These are phyloP conservation scores for Crithidia thermophila DNA, from an alignment of 208 protist genomes.

Conservation along the genomic window DNA sequence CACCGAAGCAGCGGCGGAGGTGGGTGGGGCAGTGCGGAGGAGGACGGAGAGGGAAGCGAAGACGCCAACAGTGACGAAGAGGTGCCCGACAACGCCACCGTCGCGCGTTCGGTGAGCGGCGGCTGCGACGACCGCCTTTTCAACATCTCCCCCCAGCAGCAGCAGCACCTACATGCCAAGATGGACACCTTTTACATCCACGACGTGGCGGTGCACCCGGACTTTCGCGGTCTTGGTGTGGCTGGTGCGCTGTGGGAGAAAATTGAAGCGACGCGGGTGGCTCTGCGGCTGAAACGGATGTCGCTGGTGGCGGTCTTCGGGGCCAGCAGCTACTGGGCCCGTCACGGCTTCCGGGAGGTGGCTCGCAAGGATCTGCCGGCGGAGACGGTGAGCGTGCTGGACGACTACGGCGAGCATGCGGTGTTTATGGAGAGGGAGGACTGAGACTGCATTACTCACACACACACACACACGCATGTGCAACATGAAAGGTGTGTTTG, in stretches of 20 bases:
- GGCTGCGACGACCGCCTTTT: background rate
- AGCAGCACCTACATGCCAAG: background rate
- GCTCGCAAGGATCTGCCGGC: conserved; percentile 9
- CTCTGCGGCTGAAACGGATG: conserved; percentile 20
- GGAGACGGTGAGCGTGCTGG: conserved; percentile 16
- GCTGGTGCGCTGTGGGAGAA: conserved; percentile 17
- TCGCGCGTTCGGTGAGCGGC: background rate
- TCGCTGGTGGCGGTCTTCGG: conserved; percentile 34
- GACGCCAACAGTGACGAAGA: too few species aligned
- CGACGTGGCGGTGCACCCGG: conserved; percentile 35
- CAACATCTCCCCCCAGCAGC: background rate
- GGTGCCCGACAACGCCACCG: conserved; percentile 1
- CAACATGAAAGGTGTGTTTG: too few species aligned
- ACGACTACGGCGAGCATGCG: conserved; percentile 33
- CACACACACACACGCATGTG: too few species aligned
- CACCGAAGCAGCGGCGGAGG: background rate
- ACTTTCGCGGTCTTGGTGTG: conserved; percentile 19
- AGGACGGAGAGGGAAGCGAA: too few species aligned
- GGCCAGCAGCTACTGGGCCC: conserved; percentile 26
- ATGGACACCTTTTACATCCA: conserved; percentile 37
- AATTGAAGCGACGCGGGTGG: conserved; percentile 7
- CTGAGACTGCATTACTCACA: too few species aligned
- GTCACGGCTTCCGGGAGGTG: conserved; percentile 23
- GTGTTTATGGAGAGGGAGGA: conserved; percentile 35
- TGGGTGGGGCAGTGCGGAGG: background rate